Evolutionary conservation across 2,329 filamentous ascomycete genomes (phyloP).

Genomic region (Colletotrichum tropicicola): DNA sequence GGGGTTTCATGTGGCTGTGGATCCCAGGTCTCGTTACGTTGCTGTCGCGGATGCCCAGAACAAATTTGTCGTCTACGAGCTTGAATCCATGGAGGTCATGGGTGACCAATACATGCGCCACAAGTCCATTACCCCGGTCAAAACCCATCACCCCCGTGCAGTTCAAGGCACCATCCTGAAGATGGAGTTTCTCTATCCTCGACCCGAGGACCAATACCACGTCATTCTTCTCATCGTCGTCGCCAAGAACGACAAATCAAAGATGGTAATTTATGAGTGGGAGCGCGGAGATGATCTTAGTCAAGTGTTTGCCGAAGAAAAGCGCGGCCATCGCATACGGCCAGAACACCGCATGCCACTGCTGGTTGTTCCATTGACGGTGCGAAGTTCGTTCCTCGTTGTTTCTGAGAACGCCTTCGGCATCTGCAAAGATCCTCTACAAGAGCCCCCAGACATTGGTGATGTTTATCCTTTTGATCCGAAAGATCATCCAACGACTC

Average conservation of each 20-base stretch:
- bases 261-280: slow-evolving; percentile 70
- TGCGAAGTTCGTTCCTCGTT: slow-evolving; percentile 75
- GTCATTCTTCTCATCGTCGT: slow-evolving; percentile 80
- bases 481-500: slow-evolving; percentile 48
- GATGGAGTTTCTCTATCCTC: slow-evolving; percentile 85
- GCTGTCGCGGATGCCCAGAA: slow-evolving; percentile 77
- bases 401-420: slow-evolving; percentile 69
- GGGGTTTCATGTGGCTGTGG: slow-evolving; percentile 76
- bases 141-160: slow-evolving; percentile 48
- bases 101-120: slow-evolving; percentile 56
- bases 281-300: slow-evolving; percentile 58
- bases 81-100: slow-evolving; percentile 65
- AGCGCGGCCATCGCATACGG: slow-evolving; percentile 59
- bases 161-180: slow-evolving; percentile 82
- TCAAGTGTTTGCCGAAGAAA: slow-evolving; percentile 54
- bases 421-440: slow-evolving; percentile 63
- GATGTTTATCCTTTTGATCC: slow-evolving; percentile 45
- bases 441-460: slow-evolving; percentile 58
- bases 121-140: slow-evolving; percentile 67
- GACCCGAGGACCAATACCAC: slow-evolving; percentile 70
- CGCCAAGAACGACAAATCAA: slow-evolving; percentile 56
- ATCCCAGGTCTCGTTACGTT: slow-evolving; percentile 76
- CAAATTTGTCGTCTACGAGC: slow-evolving; percentile 76
- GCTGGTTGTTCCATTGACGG: slow-evolving; percentile 76
- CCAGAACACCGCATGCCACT: slow-evolving; percentile 68